Percentiles rank a stretch among this genome's conserved stretches.
These are phyloP conservation scores for Phialophora expanda DNA, from an alignment of 2,329 filamentous ascomycete species.

Conservation along the genomic window DNA sequence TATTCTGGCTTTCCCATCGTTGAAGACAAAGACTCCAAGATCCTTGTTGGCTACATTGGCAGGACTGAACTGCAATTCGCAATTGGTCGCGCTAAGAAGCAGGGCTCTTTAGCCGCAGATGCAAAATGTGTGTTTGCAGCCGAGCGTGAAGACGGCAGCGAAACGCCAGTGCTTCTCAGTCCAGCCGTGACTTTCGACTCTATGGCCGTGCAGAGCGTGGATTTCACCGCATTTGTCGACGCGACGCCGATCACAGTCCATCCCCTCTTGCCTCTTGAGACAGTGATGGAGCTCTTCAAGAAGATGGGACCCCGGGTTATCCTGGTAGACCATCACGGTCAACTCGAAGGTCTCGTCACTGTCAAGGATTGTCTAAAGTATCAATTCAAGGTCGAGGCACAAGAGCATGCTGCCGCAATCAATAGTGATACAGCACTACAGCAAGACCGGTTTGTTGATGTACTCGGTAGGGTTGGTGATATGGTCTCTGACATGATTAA, in stretches of 20 bases:
- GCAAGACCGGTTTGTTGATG: slow-evolving; percentile 68
- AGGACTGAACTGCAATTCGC: slow-evolving; percentile 90
- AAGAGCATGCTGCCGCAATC: slow-evolving; percentile 65
- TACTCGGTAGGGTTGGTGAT: slow-evolving; percentile 58
- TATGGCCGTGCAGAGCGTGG: slow-evolving; percentile 65
- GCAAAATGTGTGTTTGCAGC: slow-evolving; percentile 75
- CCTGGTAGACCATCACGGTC: slow-evolving; percentile 86
- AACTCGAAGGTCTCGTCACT: slow-evolving; percentile 82
- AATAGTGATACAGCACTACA: slow-evolving; percentile 61
- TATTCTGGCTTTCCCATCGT: slow-evolving; percentile 95
- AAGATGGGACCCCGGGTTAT: slow-evolving; percentile 96
- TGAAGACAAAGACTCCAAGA: slow-evolving; percentile 71
- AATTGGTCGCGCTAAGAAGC: slow-evolving; percentile 76
- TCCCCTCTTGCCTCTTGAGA: slow-evolving; percentile 88
- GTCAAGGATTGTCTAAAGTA: slow-evolving; percentile 97
- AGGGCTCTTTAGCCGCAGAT: slow-evolving; percentile 67
- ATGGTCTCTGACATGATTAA: slow-evolving; percentile 66
- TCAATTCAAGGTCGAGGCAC: slow-evolving; percentile 92
- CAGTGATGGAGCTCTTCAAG: slow-evolving; percentile 97
- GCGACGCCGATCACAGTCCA: slow-evolving; percentile 88
- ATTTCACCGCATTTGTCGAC: slow-evolving; percentile 88
- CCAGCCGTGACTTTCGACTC: slow-evolving; percentile 64
- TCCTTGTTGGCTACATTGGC: slow-evolving; percentile 88
- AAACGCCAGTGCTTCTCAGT: slow-evolving; percentile 31
- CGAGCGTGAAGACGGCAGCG: slow-evolving; percentile 50